Base-by-base conservation (phyloP, 2,329 filamentous ascomycete genomes). In the Chaetomiaceae sp. region DNA sequence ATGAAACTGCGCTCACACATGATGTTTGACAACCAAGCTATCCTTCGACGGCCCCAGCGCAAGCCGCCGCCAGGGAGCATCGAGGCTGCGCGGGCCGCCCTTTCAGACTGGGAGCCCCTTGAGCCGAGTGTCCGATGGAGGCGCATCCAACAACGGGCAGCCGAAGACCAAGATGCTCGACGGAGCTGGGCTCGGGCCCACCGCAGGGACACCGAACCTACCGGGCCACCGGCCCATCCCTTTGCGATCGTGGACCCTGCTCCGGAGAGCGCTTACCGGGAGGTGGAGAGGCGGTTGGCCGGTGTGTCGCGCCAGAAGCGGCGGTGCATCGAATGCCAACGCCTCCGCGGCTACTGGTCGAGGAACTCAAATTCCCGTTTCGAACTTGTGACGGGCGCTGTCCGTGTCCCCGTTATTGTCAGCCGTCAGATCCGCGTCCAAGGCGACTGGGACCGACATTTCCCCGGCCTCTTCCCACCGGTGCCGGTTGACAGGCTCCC, bases 21-120 rank as follows among this genome's bases (percentile, higher is more conserved):
- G 26, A 51, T 52, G 50, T 58, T 58, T 22, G 45, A 50, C 40
- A 56, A 57, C 51, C 46, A 45, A 42, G 44, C 49, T 15, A 48
- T 58, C 37, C 41, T 55, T 8, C 27, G 47, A 12, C 47, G 49
- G 3, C 38, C 27, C 10, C 39, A 42, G 11, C 47, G 55, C 19
- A 58, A 58, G 26, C 56, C 56, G 2, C 50, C 47, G 3, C 48
- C 42, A 1, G 46, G 38, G 5, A 53, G 49, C 19, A 12, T 18
- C 15, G 51, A 55, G 26, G 44, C 48, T 3, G 32, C 18, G 4
- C 49, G 39, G n/a, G 30, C 35, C 10, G n/a, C 11, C 15, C 8
- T 46, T 4, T 51, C 56, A 3, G 56, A 57, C 33, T 58, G 56
- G 56, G 48, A 50, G 30, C 45, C 40, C 6, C 19, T 47, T 9